Conservation (phyloP, 148 eudicot species). For the Mesembryanthemum crystallinum region DNA sequence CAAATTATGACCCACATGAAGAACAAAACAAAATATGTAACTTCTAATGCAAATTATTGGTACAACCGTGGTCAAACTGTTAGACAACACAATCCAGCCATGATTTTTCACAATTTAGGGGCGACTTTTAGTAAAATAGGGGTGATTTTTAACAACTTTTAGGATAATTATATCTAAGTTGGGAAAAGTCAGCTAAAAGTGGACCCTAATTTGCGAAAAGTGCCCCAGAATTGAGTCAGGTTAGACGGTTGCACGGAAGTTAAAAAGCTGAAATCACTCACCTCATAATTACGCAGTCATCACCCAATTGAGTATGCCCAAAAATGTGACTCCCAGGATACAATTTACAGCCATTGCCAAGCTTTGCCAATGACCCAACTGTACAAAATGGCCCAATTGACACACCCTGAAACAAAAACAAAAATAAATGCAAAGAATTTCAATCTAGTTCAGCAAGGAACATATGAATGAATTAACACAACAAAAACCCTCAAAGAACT, state of each 20-base stretch:
- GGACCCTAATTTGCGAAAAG: no score
- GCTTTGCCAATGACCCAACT: conserved; percentile 66
- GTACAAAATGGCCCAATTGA: conserved; percentile 96
- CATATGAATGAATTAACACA: neutral
- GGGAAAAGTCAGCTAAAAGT: no score
- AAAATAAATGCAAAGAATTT: neutral
- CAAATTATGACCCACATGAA: conserved; percentile 1
- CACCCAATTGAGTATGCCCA: conserved; percentile 82
- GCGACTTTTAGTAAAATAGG: no score
- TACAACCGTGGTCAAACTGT: no score
- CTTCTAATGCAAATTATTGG: no score
- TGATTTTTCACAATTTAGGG: no score
- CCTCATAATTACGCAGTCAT: conserved; percentile 74
- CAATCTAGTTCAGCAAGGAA: neutral
- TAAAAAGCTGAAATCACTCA: conserved; percentile 34
- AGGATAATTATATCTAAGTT: no score
- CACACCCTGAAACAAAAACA: conserved; percentile 54
- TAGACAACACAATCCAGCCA: no score
- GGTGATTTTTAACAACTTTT: no score
- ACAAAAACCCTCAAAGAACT: neutral
- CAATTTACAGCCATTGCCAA: conserved; percentile 78
- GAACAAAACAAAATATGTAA: conserved; percentile 1
- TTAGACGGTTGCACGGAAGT: no score
- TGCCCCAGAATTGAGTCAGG: no score
- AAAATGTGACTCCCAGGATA: conserved; percentile 88